Evolutionary conservation across 129 eudicot genomes (phyloP).

Genomic region (Arctium lappa): DNA sequence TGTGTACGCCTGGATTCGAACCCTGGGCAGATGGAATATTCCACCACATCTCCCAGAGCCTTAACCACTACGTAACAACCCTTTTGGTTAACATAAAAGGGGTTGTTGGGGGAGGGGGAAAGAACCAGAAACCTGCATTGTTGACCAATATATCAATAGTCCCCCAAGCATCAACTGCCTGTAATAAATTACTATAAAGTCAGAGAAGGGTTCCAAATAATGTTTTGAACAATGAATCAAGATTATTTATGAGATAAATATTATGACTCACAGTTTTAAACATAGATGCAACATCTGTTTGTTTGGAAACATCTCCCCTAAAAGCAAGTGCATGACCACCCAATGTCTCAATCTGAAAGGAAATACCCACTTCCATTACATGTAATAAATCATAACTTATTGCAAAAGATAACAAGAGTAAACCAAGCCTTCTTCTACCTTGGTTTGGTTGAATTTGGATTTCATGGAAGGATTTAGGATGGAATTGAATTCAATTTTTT

Average conservation of each 20-base stretch:
- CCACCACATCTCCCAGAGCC: too few relatives aligned
- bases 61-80: too few relatives aligned
- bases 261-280: constrained; percentile 52
- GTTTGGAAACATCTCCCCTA: constrained; percentile 71
- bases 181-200: constrained; percentile 14
- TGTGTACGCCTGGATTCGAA: too few relatives aligned
- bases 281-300: constrained; percentile 60
- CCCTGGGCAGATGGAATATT: too few relatives aligned
- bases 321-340: constrained; percentile 65
- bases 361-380: background rate
- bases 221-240: background rate
- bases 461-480: too few relatives aligned
- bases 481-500: too few relatives aligned
- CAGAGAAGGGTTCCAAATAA: background rate
- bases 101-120: background rate
- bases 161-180: constrained; percentile 82
- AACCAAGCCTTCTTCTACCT: too few relatives aligned
- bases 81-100: too few relatives aligned
- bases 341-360: constrained; percentile 47
- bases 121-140: constrained; percentile 50
- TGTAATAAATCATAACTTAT: background rate
- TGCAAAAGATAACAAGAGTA: background rate
- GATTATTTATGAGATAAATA: background rate
- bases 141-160: constrained; percentile 61
- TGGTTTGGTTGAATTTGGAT: too few relatives aligned